Evolutionary conservation across 768 basidiomycete species (phyloP).

Genomic region (Termitomyces sp.): DNA sequence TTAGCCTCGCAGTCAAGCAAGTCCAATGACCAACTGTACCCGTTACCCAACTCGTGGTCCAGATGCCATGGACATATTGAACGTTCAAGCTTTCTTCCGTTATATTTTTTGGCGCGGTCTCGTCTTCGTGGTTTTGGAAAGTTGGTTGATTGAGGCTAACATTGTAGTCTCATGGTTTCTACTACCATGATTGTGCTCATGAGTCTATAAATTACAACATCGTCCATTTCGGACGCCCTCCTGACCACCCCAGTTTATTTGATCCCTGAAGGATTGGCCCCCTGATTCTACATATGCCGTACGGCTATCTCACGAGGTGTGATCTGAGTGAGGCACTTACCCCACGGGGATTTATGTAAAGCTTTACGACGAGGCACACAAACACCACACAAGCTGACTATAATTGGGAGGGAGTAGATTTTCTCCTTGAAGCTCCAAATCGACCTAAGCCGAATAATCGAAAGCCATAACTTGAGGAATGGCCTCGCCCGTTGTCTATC

Average conservation of each 20-base stretch:
- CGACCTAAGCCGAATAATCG: background rate
- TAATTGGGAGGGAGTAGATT: background rate
- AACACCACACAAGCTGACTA: background rate
- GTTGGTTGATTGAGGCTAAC: background rate
- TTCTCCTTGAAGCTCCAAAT: background rate
- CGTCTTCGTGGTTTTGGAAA: background rate
- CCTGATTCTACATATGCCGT: background rate
- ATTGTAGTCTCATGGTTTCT: background rate
- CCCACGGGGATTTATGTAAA: background rate
- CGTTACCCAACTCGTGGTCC: background rate
- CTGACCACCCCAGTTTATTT: background rate
- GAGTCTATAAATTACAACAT: too few species aligned
- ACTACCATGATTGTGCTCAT: background rate
- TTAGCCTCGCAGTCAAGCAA: background rate
- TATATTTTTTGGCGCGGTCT: background rate
- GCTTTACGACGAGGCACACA: background rate
- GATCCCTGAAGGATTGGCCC: background rate
- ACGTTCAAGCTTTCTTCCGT: background rate
- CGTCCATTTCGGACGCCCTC: background rate
- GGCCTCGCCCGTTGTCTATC: constrained; percentile 25
- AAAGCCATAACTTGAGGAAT: background rate
- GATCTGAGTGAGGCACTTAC: background rate
- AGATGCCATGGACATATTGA: background rate
- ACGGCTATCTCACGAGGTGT: background rate
- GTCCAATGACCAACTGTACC: constrained; percentile 3